Conservation (phyloP, 2,329 filamentous ascomycete genomes). For the Fusarium mundagurra region DNA sequence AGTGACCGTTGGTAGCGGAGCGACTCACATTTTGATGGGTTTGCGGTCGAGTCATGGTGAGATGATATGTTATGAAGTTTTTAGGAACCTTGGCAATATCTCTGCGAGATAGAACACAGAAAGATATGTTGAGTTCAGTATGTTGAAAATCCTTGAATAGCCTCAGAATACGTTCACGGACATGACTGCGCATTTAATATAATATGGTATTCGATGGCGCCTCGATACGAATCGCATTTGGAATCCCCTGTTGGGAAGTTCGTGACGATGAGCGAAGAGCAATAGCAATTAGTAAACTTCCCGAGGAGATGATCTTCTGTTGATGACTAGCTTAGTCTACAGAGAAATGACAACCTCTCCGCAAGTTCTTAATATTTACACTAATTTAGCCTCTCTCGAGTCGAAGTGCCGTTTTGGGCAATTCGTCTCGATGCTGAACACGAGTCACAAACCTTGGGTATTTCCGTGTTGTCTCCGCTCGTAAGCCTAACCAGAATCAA, state of each 20-base stretch:
- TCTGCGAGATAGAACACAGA: background rate
- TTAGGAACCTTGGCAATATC: background rate
- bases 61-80: background rate
- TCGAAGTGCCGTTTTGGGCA: constrained; percentile 1
- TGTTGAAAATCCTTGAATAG: background rate
- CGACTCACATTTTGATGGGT: background rate
- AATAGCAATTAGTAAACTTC: background rate
- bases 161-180: background rate
- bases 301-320: background rate
- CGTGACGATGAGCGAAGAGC: background rate
- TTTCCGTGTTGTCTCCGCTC: background rate
- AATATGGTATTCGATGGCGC: background rate
- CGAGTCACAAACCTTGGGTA: background rate
- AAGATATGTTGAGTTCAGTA: background rate
- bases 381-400: background rate
- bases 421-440: background rate
- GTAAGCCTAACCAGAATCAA: background rate
- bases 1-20: background rate
- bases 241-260: background rate
- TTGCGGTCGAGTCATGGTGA: background rate
- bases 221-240: background rate
- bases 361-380: background rate
- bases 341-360: background rate
- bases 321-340: background rate
- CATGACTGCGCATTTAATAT: background rate